A percentile compares a stretch with the other conserved stretches of the same genome.
Evolutionary conservation across 1,284 basidiomycete species (phyloP).

Genomic region (Moniliophthora roreri): DNA sequence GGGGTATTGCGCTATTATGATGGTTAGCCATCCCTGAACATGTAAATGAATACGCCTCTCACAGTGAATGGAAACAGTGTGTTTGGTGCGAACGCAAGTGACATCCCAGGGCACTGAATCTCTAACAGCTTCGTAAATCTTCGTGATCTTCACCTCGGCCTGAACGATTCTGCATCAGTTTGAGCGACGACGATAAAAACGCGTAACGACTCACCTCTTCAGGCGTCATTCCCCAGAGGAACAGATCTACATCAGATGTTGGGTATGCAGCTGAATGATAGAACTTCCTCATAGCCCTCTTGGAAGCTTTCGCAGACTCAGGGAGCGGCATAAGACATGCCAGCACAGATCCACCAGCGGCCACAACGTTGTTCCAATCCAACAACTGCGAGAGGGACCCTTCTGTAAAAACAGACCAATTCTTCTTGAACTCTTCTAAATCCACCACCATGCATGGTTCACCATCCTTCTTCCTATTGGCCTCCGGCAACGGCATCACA

Average conservation of each 20-base stretch:
- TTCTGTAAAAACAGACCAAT: conserved; percentile 59
- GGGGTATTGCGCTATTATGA: conserved; percentile 60
- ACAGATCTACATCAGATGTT: conserved; percentile 62
- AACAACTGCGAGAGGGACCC: conserved; percentile 53
- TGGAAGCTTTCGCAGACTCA: conserved; percentile 45
- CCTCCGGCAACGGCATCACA: conserved; percentile 42
- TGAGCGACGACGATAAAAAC: neutral
- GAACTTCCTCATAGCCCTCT: conserved; percentile 52
- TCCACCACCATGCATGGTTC: conserved; percentile 42
- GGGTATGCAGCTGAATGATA: conserved; percentile 54
- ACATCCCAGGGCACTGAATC: conserved; percentile 66
- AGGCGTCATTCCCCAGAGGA: conserved; percentile 55
- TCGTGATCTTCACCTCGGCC: conserved; percentile 56
- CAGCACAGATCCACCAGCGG: conserved; percentile 56
- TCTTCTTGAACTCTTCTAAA: conserved; percentile 57
- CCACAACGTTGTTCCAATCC: conserved; percentile 62
- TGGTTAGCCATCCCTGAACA: neutral
- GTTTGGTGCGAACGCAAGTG: conserved; percentile 61
- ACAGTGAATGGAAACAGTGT: conserved; percentile 64
- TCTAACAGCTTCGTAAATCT: conserved; percentile 59
- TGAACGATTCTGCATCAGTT: conserved; percentile 19
- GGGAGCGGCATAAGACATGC: conserved; percentile 53
- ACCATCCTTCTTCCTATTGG: conserved; percentile 40
- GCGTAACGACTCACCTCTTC: conserved; percentile 36
- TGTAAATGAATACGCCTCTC: conserved; percentile 16